Conservation (phyloP, 805 yeast species). For the Ogataea sp. region DNA sequence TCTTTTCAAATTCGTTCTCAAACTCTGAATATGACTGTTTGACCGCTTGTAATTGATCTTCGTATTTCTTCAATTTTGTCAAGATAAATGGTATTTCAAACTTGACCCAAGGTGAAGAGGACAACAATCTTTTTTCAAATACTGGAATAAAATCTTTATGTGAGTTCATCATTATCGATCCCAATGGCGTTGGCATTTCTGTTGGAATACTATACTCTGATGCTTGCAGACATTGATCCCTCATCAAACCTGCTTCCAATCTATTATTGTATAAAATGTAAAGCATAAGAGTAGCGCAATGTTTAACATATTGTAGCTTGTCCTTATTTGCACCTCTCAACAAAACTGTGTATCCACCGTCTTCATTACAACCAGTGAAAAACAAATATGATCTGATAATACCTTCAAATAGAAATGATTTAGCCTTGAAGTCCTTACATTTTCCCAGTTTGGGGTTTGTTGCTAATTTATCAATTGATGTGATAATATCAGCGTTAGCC, state of each 20-base stretch:
- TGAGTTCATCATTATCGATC: conserved; percentile 11
- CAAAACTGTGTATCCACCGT: conserved; percentile 76
- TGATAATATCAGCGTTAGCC: conserved; percentile 77
- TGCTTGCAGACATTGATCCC: conserved; percentile 57
- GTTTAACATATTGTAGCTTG: conserved; percentile 57
- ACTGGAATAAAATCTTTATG: conserved; percentile 22
- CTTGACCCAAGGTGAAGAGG: conserved; percentile 79
- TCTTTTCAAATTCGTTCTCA: conserved; percentile 8
- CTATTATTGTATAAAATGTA: conserved; percentile 72
- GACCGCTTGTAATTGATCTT: conserved; percentile 20
- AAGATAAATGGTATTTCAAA: conserved; percentile 52
- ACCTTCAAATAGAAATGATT: conserved; percentile 50
- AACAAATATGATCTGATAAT: conserved; percentile 65
- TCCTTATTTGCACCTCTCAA: conserved; percentile 73
- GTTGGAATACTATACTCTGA: conserved; percentile 22
- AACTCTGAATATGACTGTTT: conserved; percentile 20
- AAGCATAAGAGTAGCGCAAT: conserved; percentile 71
- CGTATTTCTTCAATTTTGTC: conserved; percentile 13
- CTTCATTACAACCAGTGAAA: conserved; percentile 66
- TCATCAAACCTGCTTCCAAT: conserved; percentile 67
- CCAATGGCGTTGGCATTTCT: conserved; percentile 8
- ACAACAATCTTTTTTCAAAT: conserved; percentile 48
- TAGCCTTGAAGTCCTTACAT: conserved; percentile 66
- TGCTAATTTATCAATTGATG: conserved; percentile 79
- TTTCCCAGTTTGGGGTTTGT: conserved; percentile 64